Conservation (phyloP, 148 eudicot species). For the Spergularia marina region DNA sequence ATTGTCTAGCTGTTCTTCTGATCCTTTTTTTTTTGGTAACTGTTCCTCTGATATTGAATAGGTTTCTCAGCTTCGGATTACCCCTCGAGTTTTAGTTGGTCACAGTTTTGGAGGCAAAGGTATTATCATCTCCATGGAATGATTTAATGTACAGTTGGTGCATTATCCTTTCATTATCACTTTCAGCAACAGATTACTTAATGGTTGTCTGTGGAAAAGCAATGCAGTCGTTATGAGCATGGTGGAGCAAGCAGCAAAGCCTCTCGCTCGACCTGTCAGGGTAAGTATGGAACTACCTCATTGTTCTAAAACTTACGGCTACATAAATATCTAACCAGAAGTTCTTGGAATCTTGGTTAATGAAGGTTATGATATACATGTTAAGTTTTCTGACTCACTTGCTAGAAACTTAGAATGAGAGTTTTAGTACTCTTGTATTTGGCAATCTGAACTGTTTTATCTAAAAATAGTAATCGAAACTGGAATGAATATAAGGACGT, state of each 20-base stretch:
- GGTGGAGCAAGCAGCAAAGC: slow-evolving; percentile 95
- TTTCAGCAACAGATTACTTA: slow-evolving; percentile 18
- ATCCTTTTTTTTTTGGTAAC: not conserved
- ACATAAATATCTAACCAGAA: no score
- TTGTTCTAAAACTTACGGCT: no score
- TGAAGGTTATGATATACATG: no score
- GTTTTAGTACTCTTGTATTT: not conserved
- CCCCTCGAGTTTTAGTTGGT: slow-evolving; percentile 85
- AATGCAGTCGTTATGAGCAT: slow-evolving; percentile 89
- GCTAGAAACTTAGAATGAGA: not conserved
- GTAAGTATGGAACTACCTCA: slow-evolving; percentile 40
- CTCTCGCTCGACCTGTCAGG: slow-evolving; percentile 86
- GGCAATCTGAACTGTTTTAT: not conserved
- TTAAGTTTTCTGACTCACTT: no score
- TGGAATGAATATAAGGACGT: not conserved
- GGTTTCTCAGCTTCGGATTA: slow-evolving; percentile 70
- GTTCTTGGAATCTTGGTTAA: no score
- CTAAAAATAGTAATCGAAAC: not conserved
- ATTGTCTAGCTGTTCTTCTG: no score
- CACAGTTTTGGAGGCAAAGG: slow-evolving; percentile 99
- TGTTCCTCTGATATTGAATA: slow-evolving; percentile 24
- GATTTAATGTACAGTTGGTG: not conserved
- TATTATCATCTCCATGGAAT: slow-evolving; percentile 22
- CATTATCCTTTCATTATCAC: not conserved
- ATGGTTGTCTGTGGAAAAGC: slow-evolving; percentile 22